Evolutionary conservation across 2,329 filamentous ascomycete genomes (phyloP), one percentile per base, ranked within the genome.

Genomic region (Pseudogymnoascus sp.): DNA sequence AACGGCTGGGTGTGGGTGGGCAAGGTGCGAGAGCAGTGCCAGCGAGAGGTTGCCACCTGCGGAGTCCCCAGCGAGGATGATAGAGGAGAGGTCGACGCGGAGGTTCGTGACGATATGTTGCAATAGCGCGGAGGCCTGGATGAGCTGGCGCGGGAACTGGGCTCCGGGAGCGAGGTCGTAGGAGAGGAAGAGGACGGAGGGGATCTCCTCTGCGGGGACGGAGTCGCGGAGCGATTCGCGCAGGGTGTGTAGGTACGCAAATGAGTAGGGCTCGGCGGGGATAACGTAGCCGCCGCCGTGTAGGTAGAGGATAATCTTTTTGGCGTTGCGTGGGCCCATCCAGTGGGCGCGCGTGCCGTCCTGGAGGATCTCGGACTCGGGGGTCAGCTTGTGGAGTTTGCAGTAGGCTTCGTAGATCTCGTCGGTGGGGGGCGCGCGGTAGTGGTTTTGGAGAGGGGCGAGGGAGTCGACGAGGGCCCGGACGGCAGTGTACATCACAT

Each of bases 1-100:
- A 42, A 84, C 86, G 80, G 78, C 73, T 0, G 79, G 75, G 64
- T 86, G 83, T 0, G 84, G 82, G 67, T 87, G 84, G 0, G 78
- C 71, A 42, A 83, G 70, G 67, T 83, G 80, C 0, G 78, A 79
- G 4, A 82, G 71, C 0, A 83, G 65, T 2, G 70, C 70, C 1
- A 81, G 62, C 8, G 72, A 69, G 3, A 82, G 70, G 63, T 81
- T 80, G n/a, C 74, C 80, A 60, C 81, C 81, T 12, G 81, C 81
- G 0, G 80, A 82, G 70, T 84, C 81, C 31, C 81, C 80, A 8
- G 72, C 75, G 1, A 84, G 64, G 58, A 80, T 72, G 45, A 84
- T 77, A 65, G 75, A 63, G 6, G 36, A 37, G 13, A 42, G 35
- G 21, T 40, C 60, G 40, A 66, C 62, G n/a, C 65, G 58, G 4